Evolutionary conservation across 164 flowering plant genomes (phyloP).

Genomic region (Malania oleifera): DNA sequence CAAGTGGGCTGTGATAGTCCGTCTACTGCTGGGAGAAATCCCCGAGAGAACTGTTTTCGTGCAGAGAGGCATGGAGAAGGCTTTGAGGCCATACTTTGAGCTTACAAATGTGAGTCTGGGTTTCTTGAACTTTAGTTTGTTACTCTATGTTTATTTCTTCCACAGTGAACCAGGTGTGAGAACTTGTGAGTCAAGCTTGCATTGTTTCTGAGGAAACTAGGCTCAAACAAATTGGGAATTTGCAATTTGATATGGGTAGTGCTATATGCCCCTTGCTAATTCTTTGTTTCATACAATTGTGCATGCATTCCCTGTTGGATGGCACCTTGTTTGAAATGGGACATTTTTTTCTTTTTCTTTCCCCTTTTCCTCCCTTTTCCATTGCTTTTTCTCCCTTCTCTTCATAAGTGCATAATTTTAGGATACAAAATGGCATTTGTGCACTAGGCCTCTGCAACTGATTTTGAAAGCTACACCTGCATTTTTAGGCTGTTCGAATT

Average conservation of each 20-base stretch:
- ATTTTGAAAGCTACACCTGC: conserved; percentile 1
- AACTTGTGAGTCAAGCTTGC: neutral
- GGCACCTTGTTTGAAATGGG: too few relatives aligned
- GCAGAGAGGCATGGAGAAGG: conserved; percentile 96
- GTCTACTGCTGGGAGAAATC: conserved; percentile 83
- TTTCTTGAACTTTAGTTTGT: neutral
- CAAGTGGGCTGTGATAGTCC: conserved; percentile 89
- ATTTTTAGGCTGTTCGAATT: conserved; percentile 81
- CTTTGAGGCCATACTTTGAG: conserved; percentile 94
- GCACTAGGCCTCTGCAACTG: neutral
- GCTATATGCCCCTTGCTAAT: too few relatives aligned
- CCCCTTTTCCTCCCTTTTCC: neutral
- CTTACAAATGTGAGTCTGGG: conserved; percentile 78
- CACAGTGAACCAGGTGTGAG: neutral
- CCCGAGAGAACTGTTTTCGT: conserved; percentile 94
- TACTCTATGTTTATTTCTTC: neutral
- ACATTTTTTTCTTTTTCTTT: too few relatives aligned
- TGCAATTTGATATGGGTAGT: too few relatives aligned
- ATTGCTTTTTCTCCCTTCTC: neutral
- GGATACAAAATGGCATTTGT: neutral
- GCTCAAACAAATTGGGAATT: too few relatives aligned
- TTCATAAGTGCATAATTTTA: neutral
- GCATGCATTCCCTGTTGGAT: too few relatives aligned
- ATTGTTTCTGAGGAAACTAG: too few relatives aligned
- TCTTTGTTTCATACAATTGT: too few relatives aligned